A percentile compares a stretch with the other conserved stretches of the same genome.
Conservation (phyloP, 2,329 filamentous ascomycete genomes). For the Monilinia vaccinii-corymbosi region DNA sequence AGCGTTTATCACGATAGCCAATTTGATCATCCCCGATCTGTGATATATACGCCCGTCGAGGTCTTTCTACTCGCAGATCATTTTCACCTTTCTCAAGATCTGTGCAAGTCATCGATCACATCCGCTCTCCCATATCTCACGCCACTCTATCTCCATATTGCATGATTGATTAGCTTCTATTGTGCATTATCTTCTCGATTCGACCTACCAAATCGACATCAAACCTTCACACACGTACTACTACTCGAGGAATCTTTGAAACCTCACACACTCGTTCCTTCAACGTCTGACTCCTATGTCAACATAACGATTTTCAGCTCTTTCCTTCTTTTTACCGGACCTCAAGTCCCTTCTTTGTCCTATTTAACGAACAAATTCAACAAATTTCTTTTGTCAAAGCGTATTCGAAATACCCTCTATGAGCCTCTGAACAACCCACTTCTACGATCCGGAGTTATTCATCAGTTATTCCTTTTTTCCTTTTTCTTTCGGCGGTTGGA, state of each 20-base stretch:
- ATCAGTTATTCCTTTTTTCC: slow-evolving; percentile 21
- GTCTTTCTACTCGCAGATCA: slow-evolving; percentile 8
- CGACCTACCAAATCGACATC: slow-evolving; percentile 20
- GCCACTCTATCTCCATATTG: not conserved
- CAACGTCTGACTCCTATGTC: slow-evolving; percentile 27
- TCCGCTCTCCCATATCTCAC: not conserved
- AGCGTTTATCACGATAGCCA: slow-evolving; percentile 32
- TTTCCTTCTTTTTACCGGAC: slow-evolving; percentile 30
- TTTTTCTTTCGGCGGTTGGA: slow-evolving; percentile 23
- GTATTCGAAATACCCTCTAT: slow-evolving; percentile 34
- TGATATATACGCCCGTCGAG: slow-evolving; percentile 8
- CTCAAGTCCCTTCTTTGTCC: slow-evolving; percentile 23
- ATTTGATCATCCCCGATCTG: slow-evolving; percentile 21
- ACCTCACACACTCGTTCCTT: slow-evolving; percentile 26
- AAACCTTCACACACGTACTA: slow-evolving; percentile 1
- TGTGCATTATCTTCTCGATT: slow-evolving; percentile 16
- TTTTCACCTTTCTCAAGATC: not conserved
- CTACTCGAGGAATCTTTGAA: slow-evolving; percentile 16
- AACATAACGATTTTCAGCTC: slow-evolving; percentile 29
- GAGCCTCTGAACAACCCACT: slow-evolving; percentile 32
- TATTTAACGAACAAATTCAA: slow-evolving; percentile 34
- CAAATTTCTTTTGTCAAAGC: slow-evolving; percentile 41
- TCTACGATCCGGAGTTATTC: slow-evolving; percentile 30
- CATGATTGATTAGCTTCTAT: slow-evolving; percentile 17
- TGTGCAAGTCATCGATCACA: slow-evolving; percentile 5